Evolutionary conservation across 768 basidiomycete species (phyloP).

Genomic region (Cystoderma amianthinum): DNA sequence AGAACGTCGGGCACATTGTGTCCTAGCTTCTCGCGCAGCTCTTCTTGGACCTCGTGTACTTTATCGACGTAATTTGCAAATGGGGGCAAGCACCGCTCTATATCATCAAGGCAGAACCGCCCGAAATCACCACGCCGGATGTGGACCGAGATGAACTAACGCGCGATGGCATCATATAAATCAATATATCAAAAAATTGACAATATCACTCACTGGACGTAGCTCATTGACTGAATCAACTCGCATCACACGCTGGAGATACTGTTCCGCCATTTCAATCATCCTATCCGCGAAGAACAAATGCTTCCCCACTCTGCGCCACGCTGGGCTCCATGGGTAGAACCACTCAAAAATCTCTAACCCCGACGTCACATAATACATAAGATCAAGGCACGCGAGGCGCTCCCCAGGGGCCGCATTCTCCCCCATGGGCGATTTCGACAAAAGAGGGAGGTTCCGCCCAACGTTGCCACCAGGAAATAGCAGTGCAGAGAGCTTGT

Average conservation of each 20-base stretch:
- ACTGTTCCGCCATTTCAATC: not conserved
- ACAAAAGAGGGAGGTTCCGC: slow-evolving; percentile 15
- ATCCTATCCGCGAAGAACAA: slow-evolving; percentile 22
- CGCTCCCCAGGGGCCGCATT: slow-evolving; percentile 19
- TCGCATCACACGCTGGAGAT: not conserved
- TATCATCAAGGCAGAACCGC: slow-evolving; percentile 29
- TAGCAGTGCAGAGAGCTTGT: slow-evolving; percentile 21
- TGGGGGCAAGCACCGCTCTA: slow-evolving; percentile 35
- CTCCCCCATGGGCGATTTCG: slow-evolving; percentile 14
- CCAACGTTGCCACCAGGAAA: slow-evolving; percentile 13
- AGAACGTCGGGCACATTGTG: slow-evolving; percentile 28
- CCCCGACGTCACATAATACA: slow-evolving; percentile 25
- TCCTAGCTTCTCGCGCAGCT: slow-evolving; percentile 20
- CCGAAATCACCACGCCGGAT: slow-evolving; percentile 41
- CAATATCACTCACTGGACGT: not conserved
- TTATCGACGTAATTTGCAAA: slow-evolving; percentile 25
- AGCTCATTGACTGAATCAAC: slow-evolving; percentile 9
- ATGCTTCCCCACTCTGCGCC: slow-evolving; percentile 30
- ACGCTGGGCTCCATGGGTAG: slow-evolving; percentile 31
- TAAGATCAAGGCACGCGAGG: slow-evolving; percentile 23
- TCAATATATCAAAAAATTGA: not conserved
- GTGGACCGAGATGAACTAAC: slow-evolving; percentile 38
- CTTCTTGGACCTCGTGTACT: slow-evolving; percentile 28
- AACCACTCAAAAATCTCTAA: slow-evolving; percentile 24
- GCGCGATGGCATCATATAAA: not conserved